A percentile compares a stretch with the other conserved stretches of the same genome.
These are phyloP conservation scores for Adenanthera pavonina DNA, from an alignment of 306 rosid species.

Conservation along the genomic window DNA sequence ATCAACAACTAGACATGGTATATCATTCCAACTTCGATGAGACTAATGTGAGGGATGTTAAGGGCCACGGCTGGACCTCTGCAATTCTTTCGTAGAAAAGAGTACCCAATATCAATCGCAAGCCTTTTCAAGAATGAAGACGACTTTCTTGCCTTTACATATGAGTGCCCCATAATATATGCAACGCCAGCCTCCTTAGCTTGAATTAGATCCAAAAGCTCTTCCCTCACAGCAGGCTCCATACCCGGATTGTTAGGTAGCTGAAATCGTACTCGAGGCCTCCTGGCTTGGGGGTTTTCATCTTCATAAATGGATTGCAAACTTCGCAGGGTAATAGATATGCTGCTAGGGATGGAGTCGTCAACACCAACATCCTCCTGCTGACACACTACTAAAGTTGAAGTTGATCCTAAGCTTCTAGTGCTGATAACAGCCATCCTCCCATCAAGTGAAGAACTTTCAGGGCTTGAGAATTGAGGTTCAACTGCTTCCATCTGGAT, in stretches of 20 bases:
- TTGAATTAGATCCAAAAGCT: slow-evolving; percentile 67
- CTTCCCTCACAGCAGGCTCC: slow-evolving; percentile 69
- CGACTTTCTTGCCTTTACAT: slow-evolving; percentile 81
- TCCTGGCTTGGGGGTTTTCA: slow-evolving; percentile 62
- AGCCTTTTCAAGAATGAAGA: slow-evolving; percentile 70
- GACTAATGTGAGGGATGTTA: slow-evolving; percentile 86
- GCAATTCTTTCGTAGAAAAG: slow-evolving; percentile 81
- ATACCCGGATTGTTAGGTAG: slow-evolving; percentile 52
- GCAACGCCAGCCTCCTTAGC: slow-evolving; percentile 87
- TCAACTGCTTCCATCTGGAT: slow-evolving; percentile 83
- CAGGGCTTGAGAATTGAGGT: slow-evolving; percentile 63
- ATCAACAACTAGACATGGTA: slow-evolving; percentile 70
- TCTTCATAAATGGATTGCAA: slow-evolving; percentile 65
- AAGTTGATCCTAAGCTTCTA: slow-evolving; percentile 55
- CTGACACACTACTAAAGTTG: slow-evolving; percentile 52
- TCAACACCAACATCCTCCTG: slow-evolving; percentile 48
- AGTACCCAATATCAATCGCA: slow-evolving; percentile 72
- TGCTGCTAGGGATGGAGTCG: slow-evolving; percentile 60
- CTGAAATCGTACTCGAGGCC: slow-evolving; percentile 68
- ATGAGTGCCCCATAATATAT: slow-evolving; percentile 79
- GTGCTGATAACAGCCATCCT: slow-evolving; percentile 80
- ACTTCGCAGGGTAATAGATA: slow-evolving; percentile 56
- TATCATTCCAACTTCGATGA: slow-evolving; percentile 90
- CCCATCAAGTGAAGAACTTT: slow-evolving; percentile 62
- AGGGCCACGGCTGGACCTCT: slow-evolving; percentile 81